Evolutionary conservation across 352 stramenopile species (phyloP).

Genomic region (Phytophthora europaea): DNA sequence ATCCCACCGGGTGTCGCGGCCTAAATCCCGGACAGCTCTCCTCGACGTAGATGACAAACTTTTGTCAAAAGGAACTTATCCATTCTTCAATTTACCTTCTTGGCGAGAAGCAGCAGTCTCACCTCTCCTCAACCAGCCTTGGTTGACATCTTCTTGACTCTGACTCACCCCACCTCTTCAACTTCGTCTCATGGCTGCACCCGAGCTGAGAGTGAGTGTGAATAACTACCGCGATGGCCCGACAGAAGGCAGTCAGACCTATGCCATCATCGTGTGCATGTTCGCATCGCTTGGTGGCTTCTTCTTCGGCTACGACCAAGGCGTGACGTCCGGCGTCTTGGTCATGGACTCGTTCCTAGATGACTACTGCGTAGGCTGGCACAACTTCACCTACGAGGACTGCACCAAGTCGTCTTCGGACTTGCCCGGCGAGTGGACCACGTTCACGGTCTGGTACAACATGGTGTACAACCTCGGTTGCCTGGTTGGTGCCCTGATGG

Average conservation of each 20-base stretch:
- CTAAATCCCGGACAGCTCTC: not conserved
- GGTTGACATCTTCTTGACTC: slow-evolving; percentile 22
- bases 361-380: slow-evolving; percentile 51
- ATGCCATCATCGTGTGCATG: slow-evolving; percentile 49
- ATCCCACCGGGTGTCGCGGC: slow-evolving; percentile 18
- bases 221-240: slow-evolving; percentile 23
- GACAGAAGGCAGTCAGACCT: slow-evolving; percentile 41
- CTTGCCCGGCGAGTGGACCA: slow-evolving; percentile 42
- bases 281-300: slow-evolving; percentile 45
- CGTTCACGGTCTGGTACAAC: slow-evolving; percentile 53
- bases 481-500: slow-evolving; percentile 45
- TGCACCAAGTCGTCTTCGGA: slow-evolving; percentile 32
- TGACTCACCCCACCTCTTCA: slow-evolving; percentile 9
- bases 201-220: slow-evolving; percentile 17
- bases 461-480: slow-evolving; percentile 57
- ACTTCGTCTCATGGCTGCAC: slow-evolving; percentile 19
- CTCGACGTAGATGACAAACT: slow-evolving; percentile 10
- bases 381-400: slow-evolving; percentile 51
- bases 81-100: slow-evolving; percentile 36
- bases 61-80: slow-evolving; percentile 1
- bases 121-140: slow-evolving; percentile 10
- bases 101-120: slow-evolving; percentile 16
- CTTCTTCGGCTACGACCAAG: slow-evolving; percentile 51
- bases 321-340: slow-evolving; percentile 39
- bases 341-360: slow-evolving; percentile 56